Conservation (phyloP, 179 eudicot genomes). For the Spinacia oleracea region DNA sequence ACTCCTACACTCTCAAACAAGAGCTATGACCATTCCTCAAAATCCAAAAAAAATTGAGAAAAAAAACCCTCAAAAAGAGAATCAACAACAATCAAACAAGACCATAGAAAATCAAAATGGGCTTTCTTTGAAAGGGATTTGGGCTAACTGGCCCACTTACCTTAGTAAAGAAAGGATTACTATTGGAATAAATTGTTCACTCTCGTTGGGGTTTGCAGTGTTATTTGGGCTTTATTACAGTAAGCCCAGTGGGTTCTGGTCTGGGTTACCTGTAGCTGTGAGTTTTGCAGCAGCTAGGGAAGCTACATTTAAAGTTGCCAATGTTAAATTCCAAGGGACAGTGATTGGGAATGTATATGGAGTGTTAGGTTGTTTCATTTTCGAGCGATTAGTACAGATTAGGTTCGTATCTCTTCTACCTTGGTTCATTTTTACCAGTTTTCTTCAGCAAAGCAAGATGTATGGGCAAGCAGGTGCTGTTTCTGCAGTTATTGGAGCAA, state of each 20-base stretch:
- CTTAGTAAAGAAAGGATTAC: conserved; percentile 39
- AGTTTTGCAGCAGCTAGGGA: conserved; percentile 61
- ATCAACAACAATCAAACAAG: conserved; percentile 28
- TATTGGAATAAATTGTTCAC: conserved; percentile 59
- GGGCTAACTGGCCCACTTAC: conserved; percentile 26
- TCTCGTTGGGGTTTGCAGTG: conserved; percentile 68
- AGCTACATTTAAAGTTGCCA: conserved; percentile 69
- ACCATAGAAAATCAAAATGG: conserved; percentile 19
- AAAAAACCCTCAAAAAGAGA: conserved; percentile 18
- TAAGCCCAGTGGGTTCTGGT: conserved; percentile 69
- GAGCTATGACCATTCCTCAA: conserved; percentile 20
- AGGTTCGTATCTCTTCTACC: conserved; percentile 77
- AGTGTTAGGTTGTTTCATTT: conserved; percentile 65
- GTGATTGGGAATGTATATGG: conserved; percentile 75
- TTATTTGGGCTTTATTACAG: conserved; percentile 63
- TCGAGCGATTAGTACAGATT: conserved; percentile 43
- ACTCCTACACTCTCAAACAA: conserved; percentile 51
- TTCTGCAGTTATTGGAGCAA: conserved; percentile 76
- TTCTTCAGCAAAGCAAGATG: conserved; percentile 61
- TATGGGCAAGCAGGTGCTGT: conserved; percentile 81
- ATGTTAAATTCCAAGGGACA: conserved; percentile 75
- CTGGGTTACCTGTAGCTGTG: conserved; percentile 77
- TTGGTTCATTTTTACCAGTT: conserved; percentile 73
- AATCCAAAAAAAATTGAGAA: conserved; percentile 18
- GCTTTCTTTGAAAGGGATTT: conserved; percentile 25